A percentile compares a stretch with the other conserved stretches of the same genome.
Conservation (phyloP, 257 asterid species). For the Nicotiana benthamiana region DNA sequence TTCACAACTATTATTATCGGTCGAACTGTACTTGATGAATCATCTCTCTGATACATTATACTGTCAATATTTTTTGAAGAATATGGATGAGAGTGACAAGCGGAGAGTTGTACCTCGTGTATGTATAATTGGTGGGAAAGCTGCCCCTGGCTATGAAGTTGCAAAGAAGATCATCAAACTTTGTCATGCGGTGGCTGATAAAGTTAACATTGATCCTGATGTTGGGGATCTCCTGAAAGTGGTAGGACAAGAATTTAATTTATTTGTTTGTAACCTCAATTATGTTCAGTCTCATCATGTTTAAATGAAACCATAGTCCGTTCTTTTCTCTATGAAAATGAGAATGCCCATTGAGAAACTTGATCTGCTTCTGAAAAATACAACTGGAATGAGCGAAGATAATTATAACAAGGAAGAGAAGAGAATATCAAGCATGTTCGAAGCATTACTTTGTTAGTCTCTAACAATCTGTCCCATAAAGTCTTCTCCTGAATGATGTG, state of each 20-base stretch:
- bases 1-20: background rate
- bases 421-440: background rate
- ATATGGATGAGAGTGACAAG: slow-evolving; percentile 33
- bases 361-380: background rate
- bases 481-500: background rate
- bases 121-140: slow-evolving; percentile 50
- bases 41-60: background rate
- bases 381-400: background rate
- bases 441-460: background rate
- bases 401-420: background rate
- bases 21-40: background rate
- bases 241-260: slow-evolving; percentile 24
- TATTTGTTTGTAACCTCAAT: background rate
- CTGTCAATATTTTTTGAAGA: slow-evolving; percentile 17
- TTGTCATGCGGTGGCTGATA: slow-evolving; percentile 48
- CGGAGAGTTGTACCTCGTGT: slow-evolving; percentile 47
- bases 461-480: background rate
- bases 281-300: background rate
- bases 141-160: slow-evolving; percentile 49
- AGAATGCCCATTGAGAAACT: background rate
- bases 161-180: slow-evolving; percentile 52
- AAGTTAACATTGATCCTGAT: slow-evolving; percentile 34
- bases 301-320: background rate
- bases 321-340: slow-evolving; percentile 1
- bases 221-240: slow-evolving; percentile 45